These are phyloP conservation scores for Talaromyces wortmannii DNA, from an alignment of 495 filamentous ascomycete species.

Conservation along the genomic window DNA sequence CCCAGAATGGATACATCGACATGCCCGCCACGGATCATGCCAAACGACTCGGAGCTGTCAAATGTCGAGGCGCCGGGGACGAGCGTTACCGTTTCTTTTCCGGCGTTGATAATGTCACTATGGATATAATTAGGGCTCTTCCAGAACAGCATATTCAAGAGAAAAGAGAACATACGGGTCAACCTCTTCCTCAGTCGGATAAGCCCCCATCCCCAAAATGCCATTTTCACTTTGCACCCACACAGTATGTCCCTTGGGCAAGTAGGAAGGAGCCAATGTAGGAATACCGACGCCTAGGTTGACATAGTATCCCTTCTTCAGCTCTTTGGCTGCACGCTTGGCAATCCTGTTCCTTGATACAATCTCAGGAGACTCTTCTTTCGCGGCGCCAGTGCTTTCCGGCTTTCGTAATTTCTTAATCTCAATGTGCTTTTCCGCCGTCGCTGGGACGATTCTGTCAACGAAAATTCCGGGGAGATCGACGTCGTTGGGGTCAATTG, in stretches of 20 bases:
- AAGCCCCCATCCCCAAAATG: constrained; percentile 81
- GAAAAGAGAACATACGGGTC: constrained; percentile 48
- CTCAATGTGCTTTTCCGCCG: constrained; percentile 71
- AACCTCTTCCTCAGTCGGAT: constrained; percentile 69
- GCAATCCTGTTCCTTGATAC: constrained; percentile 76
- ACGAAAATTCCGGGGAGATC: constrained; percentile 90
- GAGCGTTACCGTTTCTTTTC: constrained; percentile 89
- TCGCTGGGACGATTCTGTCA: constrained; percentile 73
- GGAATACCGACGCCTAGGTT: constrained; percentile 94
- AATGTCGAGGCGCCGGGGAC: constrained; percentile 75
- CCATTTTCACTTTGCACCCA: constrained; percentile 90
- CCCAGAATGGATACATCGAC: constrained; percentile 88
- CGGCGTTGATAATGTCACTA: constrained; percentile 86
- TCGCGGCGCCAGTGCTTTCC: constrained; percentile 31
- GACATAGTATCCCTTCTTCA: constrained; percentile 90
- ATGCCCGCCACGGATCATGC: constrained; percentile 84
- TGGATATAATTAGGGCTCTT: not conserved
- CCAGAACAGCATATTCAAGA: not conserved
- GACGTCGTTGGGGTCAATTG: constrained; percentile 71
- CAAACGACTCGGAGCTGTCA: constrained; percentile 82
- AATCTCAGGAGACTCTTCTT: constrained; percentile 55
- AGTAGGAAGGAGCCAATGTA: constrained; percentile 77
- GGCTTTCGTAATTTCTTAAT: constrained; percentile 67
- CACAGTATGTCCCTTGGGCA: constrained; percentile 70
- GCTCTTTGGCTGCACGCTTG: constrained; percentile 78